Evolutionary conservation across 202 grass and related monocot species (phyloP).

Genomic region (Bolboschoenoplectus hybrid): DNA sequence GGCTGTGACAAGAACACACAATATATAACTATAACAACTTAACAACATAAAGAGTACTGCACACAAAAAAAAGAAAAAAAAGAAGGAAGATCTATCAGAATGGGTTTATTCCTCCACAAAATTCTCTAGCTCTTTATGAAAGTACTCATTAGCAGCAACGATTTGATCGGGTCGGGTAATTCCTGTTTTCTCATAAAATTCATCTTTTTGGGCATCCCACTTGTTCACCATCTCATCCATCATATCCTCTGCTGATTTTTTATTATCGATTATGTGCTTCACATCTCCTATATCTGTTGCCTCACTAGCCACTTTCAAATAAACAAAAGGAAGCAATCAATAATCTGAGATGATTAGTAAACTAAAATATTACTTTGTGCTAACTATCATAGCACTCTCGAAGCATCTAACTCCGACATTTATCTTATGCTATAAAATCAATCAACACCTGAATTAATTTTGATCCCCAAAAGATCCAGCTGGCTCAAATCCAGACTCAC

Average conservation of each 20-base stretch:
- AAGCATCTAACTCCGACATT: neutral
- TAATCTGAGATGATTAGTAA: neutral
- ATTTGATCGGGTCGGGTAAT: conserved; percentile 43
- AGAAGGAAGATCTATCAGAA: neutral
- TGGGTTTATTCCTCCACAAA: conserved; percentile 16
- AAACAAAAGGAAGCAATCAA: conserved; percentile 22
- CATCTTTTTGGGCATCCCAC: conserved; percentile 76
- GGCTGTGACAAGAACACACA: neutral
- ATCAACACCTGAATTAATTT: neutral
- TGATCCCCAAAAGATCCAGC: neutral
- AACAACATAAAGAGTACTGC: neutral
- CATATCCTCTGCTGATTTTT: conserved; percentile 47
- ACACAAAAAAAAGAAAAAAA: too few relatives aligned
- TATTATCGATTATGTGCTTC: conserved; percentile 55
- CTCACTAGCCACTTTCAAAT: conserved; percentile 52
- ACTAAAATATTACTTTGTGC: neutral
- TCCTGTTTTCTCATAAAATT: conserved; percentile 68
- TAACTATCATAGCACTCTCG: conserved; percentile 5
- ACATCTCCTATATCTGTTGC: conserved; percentile 51
- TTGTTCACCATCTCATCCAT: conserved; percentile 63
- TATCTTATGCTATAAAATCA: conserved; percentile 3
- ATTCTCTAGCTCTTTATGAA: conserved; percentile 26
- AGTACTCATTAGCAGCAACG: conserved; percentile 10
- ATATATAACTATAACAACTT: neutral
- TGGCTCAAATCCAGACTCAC: neutral